Conservation (phyloP, 306 rosid species). For the Cotoneaster glaucophyllus region DNA sequence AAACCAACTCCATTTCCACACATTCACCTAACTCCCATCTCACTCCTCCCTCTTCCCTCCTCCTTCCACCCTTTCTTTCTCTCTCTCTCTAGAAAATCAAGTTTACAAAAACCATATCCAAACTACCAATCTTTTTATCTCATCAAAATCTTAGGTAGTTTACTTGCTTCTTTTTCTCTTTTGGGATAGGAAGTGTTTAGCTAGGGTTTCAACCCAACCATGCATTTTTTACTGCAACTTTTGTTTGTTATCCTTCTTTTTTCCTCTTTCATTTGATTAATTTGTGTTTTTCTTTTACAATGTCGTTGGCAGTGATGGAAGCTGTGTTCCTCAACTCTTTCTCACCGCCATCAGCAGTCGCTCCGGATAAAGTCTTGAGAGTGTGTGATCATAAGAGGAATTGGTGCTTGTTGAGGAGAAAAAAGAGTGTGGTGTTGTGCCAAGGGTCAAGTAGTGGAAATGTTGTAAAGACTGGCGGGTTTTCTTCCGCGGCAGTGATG, state of each 20-base stretch:
- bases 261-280: constrained; percentile 5
- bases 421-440: constrained; percentile 30
- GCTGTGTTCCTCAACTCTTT: constrained; percentile 46
- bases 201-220: constrained; percentile 42
- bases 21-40: constrained; percentile 60
- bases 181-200: constrained; percentile 37
- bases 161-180: constrained; percentile 32
- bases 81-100: neutral
- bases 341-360: constrained; percentile 15
- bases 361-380: constrained; percentile 23
- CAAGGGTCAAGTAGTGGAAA: constrained; percentile 52
- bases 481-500: constrained; percentile 41
- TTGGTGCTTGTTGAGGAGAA: constrained; percentile 32
- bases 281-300: neutral
- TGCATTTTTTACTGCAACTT: constrained; percentile 28
- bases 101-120: constrained; percentile 7
- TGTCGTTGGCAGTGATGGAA: constrained; percentile 45
- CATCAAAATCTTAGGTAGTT: constrained; percentile 42
- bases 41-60: constrained; percentile 37
- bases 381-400: constrained; percentile 22
- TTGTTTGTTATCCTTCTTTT: constrained; percentile 9
- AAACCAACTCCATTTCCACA: constrained; percentile 8
- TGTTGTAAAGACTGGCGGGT: constrained; percentile 36
- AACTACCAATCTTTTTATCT: constrained; percentile 32
- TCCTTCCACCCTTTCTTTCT: constrained; percentile 12